Conservation (phyloP, 208 protist genomes). For the Leishmania tropica region DNA sequence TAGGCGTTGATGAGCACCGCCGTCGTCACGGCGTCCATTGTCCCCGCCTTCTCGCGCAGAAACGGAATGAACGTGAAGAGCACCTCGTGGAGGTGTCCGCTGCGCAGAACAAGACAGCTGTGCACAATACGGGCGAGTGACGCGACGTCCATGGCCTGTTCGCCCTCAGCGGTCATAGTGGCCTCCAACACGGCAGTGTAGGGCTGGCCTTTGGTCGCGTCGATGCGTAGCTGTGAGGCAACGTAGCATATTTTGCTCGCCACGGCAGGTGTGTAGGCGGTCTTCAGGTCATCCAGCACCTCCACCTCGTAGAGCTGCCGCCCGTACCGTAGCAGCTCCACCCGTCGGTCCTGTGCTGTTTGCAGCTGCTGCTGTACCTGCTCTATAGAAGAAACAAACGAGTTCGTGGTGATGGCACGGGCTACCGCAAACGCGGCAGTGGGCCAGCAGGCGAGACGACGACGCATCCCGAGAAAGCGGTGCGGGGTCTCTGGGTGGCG, state of each 20-base stretch:
- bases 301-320: slow-evolving; percentile 84
- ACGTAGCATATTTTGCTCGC: slow-evolving; percentile 70
- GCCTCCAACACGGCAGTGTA: slow-evolving; percentile 57
- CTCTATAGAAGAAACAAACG: slow-evolving; percentile 69
- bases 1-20: slow-evolving; percentile 92
- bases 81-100: slow-evolving; percentile 71
- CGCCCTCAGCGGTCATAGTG: slow-evolving; percentile 38
- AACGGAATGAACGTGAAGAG: slow-evolving; percentile 82
- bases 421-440: slow-evolving; percentile 1
- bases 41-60: slow-evolving; percentile 39
- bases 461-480: slow-evolving; percentile 18
- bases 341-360: slow-evolving; percentile 46
- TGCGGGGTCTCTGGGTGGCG: neutral
- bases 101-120: slow-evolving; percentile 79
- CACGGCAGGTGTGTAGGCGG: slow-evolving; percentile 53
- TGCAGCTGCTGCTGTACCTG: slow-evolving; percentile 79
- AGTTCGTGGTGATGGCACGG: slow-evolving; percentile 52
- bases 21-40: slow-evolving; percentile 67
- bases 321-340: slow-evolving; percentile 78
- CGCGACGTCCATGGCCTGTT: slow-evolving; percentile 57
- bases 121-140: slow-evolving; percentile 82
- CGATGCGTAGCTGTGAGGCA: slow-evolving; percentile 78
- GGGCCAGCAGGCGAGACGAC: slow-evolving; percentile 15
- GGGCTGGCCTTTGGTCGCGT: slow-evolving; percentile 60
- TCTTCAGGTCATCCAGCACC: slow-evolving; percentile 64